Base-by-base conservation (phyloP, 2,329 filamentous ascomycete genomes). In the Daldinia sp. region DNA sequence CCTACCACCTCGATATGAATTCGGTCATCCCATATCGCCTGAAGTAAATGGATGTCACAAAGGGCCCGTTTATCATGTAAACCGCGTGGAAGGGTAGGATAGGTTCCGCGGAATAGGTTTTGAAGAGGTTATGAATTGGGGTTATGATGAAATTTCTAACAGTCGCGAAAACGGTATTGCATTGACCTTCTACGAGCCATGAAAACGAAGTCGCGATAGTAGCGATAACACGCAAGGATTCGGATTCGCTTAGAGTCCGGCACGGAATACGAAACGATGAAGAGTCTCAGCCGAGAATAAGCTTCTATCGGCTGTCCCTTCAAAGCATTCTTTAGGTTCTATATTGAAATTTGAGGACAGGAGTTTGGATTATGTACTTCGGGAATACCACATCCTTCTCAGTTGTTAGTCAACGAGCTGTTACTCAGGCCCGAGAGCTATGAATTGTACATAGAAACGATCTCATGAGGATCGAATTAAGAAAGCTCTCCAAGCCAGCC, bases 11-110 rank as follows among this genome's bases (percentile, higher is more conserved):
- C 43, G 55, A 45, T 67, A 67, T 27, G 39, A 57, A 11, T 8
- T 53, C 19, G 58, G 59, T 13, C 41, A 29, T 10, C 3, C 35
- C 3, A 23, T 39, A n/a, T 51, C 52, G 4, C 45, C 61, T 1
- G 64, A 56, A 4, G 64, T 57, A 8, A 61, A 67, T 21, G 64
- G 64, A 13, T 47, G 48, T 10, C 51, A 57, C 6, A 67, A 64
- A 21, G 64, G 64, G 1, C 64, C 61, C 15, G n/a, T 57, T 34
- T 64, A 45, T 25, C 39, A 45, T n/a, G 21, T 27, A 6, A 45
- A 45, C 15, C 21, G 39, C 8, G 21, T 45, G 4, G 39, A 45
- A 3, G 11, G 7, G 27, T 45, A 45, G 39, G 13, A 27, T 13
- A 2, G 15, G 1, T 45, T 4, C 9, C 13, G n/a, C 15, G 7